Conservation (phyloP, 306 rosid genomes). For the Begonia peltatifolia region DNA sequence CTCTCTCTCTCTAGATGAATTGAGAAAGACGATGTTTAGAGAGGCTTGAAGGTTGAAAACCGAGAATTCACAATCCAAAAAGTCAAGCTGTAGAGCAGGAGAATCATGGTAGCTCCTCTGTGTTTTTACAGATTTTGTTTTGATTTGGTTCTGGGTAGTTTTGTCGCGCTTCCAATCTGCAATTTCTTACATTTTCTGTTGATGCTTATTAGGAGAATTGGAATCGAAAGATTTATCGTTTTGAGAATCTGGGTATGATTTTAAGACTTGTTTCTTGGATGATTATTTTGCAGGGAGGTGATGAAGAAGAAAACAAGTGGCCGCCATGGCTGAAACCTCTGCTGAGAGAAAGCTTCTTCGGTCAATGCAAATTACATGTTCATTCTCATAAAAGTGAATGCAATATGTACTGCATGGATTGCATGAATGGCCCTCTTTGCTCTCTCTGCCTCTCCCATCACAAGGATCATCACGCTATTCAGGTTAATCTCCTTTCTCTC, state of each 20-base stretch:
- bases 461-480: constrained; percentile 80
- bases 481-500: constrained; percentile 26
- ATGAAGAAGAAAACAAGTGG: constrained; percentile 83
- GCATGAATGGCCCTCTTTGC: constrained; percentile 82
- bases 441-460: constrained; percentile 74
- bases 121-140: too few species aligned
- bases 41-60: constrained; percentile 66
- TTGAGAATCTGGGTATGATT: too few species aligned
- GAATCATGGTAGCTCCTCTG: constrained; percentile 59
- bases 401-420: constrained; percentile 93
- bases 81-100: constrained; percentile 90
- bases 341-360: constrained; percentile 71
- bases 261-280: not conserved
- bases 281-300: constrained; percentile 40
- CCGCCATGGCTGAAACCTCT: constrained; percentile 98
- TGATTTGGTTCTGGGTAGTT: constrained; percentile 1
- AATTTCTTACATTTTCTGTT: too few species aligned
- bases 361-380: constrained; percentile 77
- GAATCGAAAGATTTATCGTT: too few species aligned
- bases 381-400: constrained; percentile 97
- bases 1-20: constrained; percentile 3
- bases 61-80: constrained; percentile 64
- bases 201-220: too few species aligned
- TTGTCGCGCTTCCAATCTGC: not conserved
- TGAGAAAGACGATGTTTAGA: too few species aligned